Conservation (phyloP, 441 rosid genomes). For the Codiaeum variegatum region DNA sequence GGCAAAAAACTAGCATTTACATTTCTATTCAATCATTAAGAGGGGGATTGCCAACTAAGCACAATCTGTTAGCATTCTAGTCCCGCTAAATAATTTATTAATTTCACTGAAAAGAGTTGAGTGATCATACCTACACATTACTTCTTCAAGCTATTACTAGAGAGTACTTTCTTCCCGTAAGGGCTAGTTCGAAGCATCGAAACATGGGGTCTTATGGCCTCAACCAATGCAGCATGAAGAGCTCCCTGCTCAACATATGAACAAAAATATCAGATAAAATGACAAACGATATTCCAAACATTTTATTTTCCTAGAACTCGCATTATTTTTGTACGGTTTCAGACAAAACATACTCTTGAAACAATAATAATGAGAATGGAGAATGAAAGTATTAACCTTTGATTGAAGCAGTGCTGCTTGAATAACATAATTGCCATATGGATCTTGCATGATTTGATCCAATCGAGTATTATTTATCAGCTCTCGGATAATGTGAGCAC, state of each 20-base stretch:
- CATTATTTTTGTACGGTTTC: background rate
- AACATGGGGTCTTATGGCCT: constrained; percentile 58
- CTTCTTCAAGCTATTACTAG: constrained; percentile 58
- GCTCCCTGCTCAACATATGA: constrained; percentile 47
- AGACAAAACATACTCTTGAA: background rate
- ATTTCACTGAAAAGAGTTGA: background rate
- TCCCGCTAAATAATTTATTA: no score
- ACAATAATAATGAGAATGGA: background rate
- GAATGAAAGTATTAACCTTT: constrained; percentile 40
- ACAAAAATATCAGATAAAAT: constrained; percentile 5
- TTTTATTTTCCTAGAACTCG: background rate
- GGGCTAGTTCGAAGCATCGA: constrained; percentile 67
- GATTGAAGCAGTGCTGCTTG: constrained; percentile 74
- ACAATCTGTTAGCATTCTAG: no score
- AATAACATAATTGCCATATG: constrained; percentile 75
- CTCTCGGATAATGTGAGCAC: constrained; percentile 46
- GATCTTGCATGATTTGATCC: constrained; percentile 82
- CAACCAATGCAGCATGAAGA: constrained; percentile 51
- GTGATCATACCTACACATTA: constrained; percentile 29
- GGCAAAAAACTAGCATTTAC: no score
- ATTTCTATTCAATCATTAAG: no score
- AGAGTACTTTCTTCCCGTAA: constrained; percentile 77
- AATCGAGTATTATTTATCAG: constrained; percentile 50
- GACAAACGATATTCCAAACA: background rate
- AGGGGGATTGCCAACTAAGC: no score